Conservation (phyloP, 1,284 basidiomycete species). For the Singerocomus rubriflavus region DNA sequence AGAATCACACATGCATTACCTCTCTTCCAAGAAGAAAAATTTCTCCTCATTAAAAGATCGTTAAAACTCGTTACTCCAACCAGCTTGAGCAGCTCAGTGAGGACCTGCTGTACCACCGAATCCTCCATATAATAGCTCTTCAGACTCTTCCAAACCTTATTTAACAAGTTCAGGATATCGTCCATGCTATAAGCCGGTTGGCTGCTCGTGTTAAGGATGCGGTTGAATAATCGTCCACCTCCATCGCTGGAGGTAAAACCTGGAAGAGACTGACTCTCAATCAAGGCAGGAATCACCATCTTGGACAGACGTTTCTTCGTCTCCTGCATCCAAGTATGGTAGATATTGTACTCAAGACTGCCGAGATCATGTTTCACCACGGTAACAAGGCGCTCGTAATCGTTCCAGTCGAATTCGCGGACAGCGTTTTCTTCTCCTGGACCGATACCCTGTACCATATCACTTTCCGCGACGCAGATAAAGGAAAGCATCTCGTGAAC, state of each 20-base stretch:
- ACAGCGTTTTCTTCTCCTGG: constrained; percentile 92
- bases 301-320: constrained; percentile 96
- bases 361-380: constrained; percentile 99
- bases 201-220: constrained; percentile 81
- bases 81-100: constrained; percentile 94
- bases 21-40: constrained; percentile 99
- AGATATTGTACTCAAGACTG: constrained; percentile 99
- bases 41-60: constrained; percentile 96
- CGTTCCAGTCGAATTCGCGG: constrained; percentile 94
- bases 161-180: constrained; percentile 94
- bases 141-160: constrained; percentile 98
- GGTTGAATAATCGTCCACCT: constrained; percentile 89
- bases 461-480: constrained; percentile 97
- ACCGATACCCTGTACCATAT: constrained; percentile 97
- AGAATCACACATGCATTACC: constrained; percentile 49
- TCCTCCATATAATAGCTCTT: constrained; percentile 99
- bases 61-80: constrained; percentile 99
- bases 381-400: constrained; percentile 94
- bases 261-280: constrained; percentile 96
- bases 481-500: constrained; percentile 99
- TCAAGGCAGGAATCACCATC: constrained; percentile 98
- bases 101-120: constrained; percentile 93
- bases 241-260: constrained; percentile 97
- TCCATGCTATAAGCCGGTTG: constrained; percentile 98
- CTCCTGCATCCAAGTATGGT: constrained; percentile 99